Evolutionary conservation across 2,329 filamentous ascomycete genomes (phyloP).

Genomic region (Plectosphaerella plurivora): DNA sequence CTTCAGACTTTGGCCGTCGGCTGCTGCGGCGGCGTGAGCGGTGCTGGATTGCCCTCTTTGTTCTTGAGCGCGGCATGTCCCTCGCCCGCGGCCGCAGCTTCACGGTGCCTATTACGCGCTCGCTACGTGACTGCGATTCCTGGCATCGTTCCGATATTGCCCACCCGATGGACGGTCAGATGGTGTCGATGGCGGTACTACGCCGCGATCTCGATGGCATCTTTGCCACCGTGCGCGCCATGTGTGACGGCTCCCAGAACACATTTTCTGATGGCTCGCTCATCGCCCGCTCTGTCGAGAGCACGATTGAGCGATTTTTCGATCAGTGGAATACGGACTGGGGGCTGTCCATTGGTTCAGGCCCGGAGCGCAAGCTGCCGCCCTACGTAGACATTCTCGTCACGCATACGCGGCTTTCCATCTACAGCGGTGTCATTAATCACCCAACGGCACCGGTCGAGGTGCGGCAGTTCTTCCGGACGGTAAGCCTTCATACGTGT

Average conservation of each 20-base stretch:
- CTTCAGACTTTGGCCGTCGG: slow-evolving; percentile 55
- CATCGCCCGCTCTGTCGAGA: slow-evolving; percentile 52
- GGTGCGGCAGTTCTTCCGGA: slow-evolving; percentile 69
- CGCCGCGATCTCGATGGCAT: slow-evolving; percentile 59
- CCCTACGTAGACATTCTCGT: slow-evolving; percentile 73
- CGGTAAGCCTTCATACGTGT: slow-evolving; percentile 17
- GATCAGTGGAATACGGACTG: slow-evolving; percentile 61
- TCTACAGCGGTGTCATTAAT: slow-evolving; percentile 70
- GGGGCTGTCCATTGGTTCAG: slow-evolving; percentile 51
- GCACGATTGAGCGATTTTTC: slow-evolving; percentile 62
- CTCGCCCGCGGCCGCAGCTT: slow-evolving; percentile 66
- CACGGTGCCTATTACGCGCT: slow-evolving; percentile 60
- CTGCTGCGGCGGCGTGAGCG: slow-evolving; percentile 62
- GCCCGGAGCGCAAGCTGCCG: slow-evolving; percentile 54
- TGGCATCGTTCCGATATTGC: slow-evolving; percentile 63
- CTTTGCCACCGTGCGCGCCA: slow-evolving; percentile 51
- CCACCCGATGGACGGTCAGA: slow-evolving; percentile 64
- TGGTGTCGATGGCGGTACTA: slow-evolving; percentile 67
- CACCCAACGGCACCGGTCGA: slow-evolving; percentile 66
- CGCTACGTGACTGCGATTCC: slow-evolving; percentile 62
- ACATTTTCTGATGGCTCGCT: slow-evolving; percentile 43
- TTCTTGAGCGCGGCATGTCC: slow-evolving; percentile 68
- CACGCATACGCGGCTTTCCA: slow-evolving; percentile 68
- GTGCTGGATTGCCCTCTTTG: slow-evolving; percentile 68
- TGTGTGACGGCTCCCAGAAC: slow-evolving; percentile 54